phyloP scores from a whole-genome alignment of 2,329 filamentous ascomycete species.

The Coniella lustricola region DNA sequence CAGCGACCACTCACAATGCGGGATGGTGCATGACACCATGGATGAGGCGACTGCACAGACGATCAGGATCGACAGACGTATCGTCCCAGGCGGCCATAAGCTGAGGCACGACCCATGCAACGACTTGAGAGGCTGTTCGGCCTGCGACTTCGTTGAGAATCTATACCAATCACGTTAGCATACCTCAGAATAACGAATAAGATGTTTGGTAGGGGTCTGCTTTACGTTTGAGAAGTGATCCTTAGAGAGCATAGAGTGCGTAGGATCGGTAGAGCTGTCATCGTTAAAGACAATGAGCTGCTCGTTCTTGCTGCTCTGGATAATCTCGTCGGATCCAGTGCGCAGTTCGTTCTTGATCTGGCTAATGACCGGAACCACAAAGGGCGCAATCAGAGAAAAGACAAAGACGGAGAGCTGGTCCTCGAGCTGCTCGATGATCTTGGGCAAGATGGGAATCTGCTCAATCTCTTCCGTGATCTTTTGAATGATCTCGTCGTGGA shows the following conservation, averaged over 20 bases:
- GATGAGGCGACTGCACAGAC: slow-evolving; percentile 69
- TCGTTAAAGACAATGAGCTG: slow-evolving; percentile 84
- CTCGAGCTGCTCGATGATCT: slow-evolving; percentile 78
- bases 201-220: not conserved
- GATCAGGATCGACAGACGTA: slow-evolving; percentile 59
- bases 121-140: slow-evolving; percentile 67
- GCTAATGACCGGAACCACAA: slow-evolving; percentile 74
- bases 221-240: slow-evolving; percentile 83
- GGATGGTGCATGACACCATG: slow-evolving; percentile 83
- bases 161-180: slow-evolving; percentile 23
- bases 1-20: slow-evolving; percentile 43
- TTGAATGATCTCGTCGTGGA: slow-evolving; percentile 84
- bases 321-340: slow-evolving; percentile 80
- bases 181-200: not conserved
- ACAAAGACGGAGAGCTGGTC: slow-evolving; percentile 85
- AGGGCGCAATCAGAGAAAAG: slow-evolving; percentile 85
- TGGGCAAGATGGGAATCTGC: slow-evolving; percentile 76
- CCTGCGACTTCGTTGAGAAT: slow-evolving; percentile 84
- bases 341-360: slow-evolving; percentile 84
- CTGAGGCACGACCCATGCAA: slow-evolving; percentile 84
- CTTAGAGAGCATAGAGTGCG: slow-evolving; percentile 93
- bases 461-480: slow-evolving; percentile 70
- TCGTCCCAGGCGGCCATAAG: slow-evolving; percentile 85
- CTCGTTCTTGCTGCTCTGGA: slow-evolving; percentile 74
- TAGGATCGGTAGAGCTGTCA: slow-evolving; percentile 70